Percentiles rank a stretch among this genome's conserved stretches.
Conservation (phyloP, 129 eudicot genomes). For the Scalesia atractyloides region DNA sequence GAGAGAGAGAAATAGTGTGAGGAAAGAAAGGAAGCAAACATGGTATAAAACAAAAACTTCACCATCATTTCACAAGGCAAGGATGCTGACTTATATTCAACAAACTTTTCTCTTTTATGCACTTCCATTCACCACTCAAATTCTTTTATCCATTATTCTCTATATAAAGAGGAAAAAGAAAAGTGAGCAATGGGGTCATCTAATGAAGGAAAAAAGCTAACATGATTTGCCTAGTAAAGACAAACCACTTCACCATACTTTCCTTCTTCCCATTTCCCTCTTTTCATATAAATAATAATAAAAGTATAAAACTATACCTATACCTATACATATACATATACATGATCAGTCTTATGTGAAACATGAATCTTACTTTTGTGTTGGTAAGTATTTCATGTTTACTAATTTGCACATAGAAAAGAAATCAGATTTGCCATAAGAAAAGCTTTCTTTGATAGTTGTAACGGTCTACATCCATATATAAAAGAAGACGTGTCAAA, state of each 20-base stretch:
- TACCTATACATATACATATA: neutral
- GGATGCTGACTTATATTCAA: slow-evolving; percentile 30
- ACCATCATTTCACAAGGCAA: slow-evolving; percentile 37
- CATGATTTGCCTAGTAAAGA: slow-evolving; percentile 41
- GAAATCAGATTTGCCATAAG: neutral
- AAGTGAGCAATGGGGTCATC: slow-evolving; percentile 38
- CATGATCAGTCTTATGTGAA: neutral
- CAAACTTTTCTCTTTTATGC: slow-evolving; percentile 35
- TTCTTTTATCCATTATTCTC: slow-evolving; percentile 24
- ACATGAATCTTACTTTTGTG: neutral
- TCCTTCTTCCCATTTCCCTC: slow-evolving; percentile 14
- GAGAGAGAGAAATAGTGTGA: slow-evolving; percentile 6
- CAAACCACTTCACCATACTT: slow-evolving; percentile 30
- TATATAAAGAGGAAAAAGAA: neutral
- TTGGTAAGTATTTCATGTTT: neutral
- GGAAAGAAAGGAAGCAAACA: slow-evolving; percentile 47
- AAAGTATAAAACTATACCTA: neutral
- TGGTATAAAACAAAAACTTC: slow-evolving; percentile 54
- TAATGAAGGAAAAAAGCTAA: slow-evolving; percentile 26
- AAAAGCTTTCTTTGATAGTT: neutral
- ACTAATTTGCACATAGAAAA: neutral
- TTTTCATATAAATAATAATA: neutral
- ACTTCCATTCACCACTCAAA: slow-evolving; percentile 31
- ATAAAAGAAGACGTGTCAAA: neutral
- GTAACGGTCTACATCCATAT: neutral